Percentiles rank a stretch among this genome's conserved stretches.
Conservation (phyloP, 2,329 filamentous ascomycete species). For the Thielaviopsis cerberus region DNA sequence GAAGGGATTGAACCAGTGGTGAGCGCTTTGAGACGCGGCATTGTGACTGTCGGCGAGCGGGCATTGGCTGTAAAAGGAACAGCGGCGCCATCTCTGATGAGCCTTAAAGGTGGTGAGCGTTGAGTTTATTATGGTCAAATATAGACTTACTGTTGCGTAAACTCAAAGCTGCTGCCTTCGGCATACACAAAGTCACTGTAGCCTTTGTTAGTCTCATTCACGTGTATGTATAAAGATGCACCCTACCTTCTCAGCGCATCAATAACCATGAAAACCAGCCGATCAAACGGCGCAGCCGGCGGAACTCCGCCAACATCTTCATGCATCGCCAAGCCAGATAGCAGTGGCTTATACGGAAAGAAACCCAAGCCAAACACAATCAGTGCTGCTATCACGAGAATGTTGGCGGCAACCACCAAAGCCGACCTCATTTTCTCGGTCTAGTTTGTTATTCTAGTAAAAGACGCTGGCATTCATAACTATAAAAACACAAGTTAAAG, state of each 20-base stretch:
- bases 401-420: slow-evolving; percentile 35
- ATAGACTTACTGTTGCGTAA: slow-evolving; percentile 57
- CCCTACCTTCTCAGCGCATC: slow-evolving; percentile 71
- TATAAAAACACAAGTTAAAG: not conserved
- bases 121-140: not conserved
- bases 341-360: slow-evolving; percentile 91
- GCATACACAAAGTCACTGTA: slow-evolving; percentile 81
- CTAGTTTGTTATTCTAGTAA: not conserved
- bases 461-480: not conserved
- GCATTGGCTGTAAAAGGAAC: slow-evolving; percentile 91
- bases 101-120: slow-evolving; percentile 26
- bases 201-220: slow-evolving; percentile 13
- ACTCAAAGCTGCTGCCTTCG: slow-evolving; percentile 60
- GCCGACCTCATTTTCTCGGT: not conserved
- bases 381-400: slow-evolving; percentile 58
- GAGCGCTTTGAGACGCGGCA: slow-evolving; percentile 93
- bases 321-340: slow-evolving; percentile 64
- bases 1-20: slow-evolving; percentile 97
- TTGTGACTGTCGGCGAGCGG: slow-evolving; percentile 90
- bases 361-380: slow-evolving; percentile 73
- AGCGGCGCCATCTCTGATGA: slow-evolving; percentile 68
- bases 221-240: not conserved
- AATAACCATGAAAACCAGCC: slow-evolving; percentile 90
- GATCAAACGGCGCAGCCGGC: slow-evolving; percentile 61
- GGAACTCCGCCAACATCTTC: slow-evolving; percentile 32